Base-by-base conservation (phyloP, 352 stramenopile genomes). In the Elongisporangium undulatum region DNA sequence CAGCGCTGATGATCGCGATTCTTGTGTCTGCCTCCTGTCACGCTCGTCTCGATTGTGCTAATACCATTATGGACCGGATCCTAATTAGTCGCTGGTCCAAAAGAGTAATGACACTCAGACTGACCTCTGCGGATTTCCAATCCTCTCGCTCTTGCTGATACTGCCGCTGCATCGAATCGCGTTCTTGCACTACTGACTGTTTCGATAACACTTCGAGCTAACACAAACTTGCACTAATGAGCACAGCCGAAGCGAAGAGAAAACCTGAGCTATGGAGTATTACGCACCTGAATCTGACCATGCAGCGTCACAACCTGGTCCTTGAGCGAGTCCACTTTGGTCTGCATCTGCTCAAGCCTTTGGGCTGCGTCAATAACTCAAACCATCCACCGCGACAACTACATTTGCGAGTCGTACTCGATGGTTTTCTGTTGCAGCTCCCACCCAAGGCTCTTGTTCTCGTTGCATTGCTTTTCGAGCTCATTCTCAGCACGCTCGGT, bases 181-280 rank as follows among this genome's bases (percentile, higher is more conserved):
- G 72, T 29, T 90, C 75, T 56, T 85, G 61, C 1, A 53, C 59
- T 3, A 81, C 22, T 5, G 78, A 75, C 24, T 85, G 69, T 24
- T 69, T 71, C 2, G 74, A 70, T 51, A 87, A 67, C n/a, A 63
- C 38, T 53, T 90, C 77, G 34, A 87, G 62, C 75, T 89, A 48
- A 22, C 15, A 5, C 38, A 56, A 20, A 16, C 56, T 26, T 26
- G 20, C 20, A 48, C 6, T 8, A 19, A 29, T 53, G 23, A 56
- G 45, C 3, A 45, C 50, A 55, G 39, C 22, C 29, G 45, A 5
- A 23, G 17, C 34, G 52, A 49, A 34, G 21, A 38, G 8, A 39
- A 55, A 10, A 24, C 26, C 22, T 56, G 16, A 13, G 29, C 3
- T 17, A n/a, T 9, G n/a, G 17, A 8, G 38, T 16, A n/a, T 17